These are phyloP conservation scores for Yamadazyma songkhlaensis DNA, from an alignment of 1,139 yeast species.

Conservation along the genomic window DNA sequence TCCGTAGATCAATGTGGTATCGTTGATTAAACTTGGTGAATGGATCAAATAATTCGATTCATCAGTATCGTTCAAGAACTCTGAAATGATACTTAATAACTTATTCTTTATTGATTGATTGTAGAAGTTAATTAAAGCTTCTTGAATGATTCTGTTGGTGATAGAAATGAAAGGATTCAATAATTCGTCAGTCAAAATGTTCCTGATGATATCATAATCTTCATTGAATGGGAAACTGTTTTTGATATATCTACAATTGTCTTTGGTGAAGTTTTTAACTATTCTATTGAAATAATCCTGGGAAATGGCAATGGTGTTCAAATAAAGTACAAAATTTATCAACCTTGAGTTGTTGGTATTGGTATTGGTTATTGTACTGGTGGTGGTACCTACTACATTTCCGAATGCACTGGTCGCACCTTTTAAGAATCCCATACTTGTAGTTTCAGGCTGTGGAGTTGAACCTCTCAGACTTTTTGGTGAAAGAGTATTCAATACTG, in stretches of 20 bases:
- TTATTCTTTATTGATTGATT: constrained; percentile 55
- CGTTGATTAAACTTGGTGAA: constrained; percentile 29
- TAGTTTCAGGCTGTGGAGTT: constrained; percentile 34
- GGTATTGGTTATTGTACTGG: constrained; percentile 15
- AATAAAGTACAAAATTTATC: constrained; percentile 48
- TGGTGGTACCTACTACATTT: constrained; percentile 38
- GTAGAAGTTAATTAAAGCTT: constrained; percentile 54
- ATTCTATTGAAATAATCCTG: constrained; percentile 53
- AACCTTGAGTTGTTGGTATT: constrained; percentile 32
- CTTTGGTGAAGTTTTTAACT: constrained; percentile 31
- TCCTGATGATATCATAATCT: constrained; percentile 43
- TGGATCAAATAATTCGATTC: constrained; percentile 37
- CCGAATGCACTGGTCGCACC: constrained; percentile 49
- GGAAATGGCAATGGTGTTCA: constrained; percentile 62
- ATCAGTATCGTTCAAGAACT: constrained; percentile 52
- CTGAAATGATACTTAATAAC: constrained; percentile 46
- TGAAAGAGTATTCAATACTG: constrained; percentile 15
- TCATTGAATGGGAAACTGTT: constrained; percentile 55
- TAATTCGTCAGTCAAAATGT: constrained; percentile 36
- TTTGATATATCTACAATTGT: constrained; percentile 24
- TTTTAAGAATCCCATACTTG: constrained; percentile 37
- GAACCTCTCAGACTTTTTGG: constrained; percentile 28
- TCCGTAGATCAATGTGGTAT: constrained; percentile 29
- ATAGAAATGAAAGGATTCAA: constrained; percentile 37
- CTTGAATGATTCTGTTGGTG: constrained; percentile 49